A percentile compares a stretch with the other conserved stretches of the same genome.
Conservation (phyloP, 2,329 filamentous ascomycete species). For the Trichoderma simmonsii region DNA sequence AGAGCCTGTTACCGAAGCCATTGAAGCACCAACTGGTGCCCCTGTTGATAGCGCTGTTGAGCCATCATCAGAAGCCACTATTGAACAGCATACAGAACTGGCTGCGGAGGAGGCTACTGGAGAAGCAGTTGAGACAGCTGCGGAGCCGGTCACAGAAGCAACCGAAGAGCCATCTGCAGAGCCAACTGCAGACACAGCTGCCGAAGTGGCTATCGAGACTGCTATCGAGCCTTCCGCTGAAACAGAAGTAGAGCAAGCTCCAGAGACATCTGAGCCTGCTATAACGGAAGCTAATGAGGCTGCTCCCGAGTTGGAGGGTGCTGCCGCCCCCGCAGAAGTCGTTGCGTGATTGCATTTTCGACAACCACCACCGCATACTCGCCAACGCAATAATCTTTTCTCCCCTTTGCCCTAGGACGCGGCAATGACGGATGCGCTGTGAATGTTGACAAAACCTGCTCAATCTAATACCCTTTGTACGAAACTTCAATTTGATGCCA, state of each 20-base stretch:
- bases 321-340: constrained; percentile 9
- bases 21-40: neutral
- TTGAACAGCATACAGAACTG: neutral
- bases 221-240: neutral
- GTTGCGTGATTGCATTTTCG: neutral
- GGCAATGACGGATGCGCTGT: neutral
- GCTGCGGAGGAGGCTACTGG: neutral
- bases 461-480: constrained; percentile 31
- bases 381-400: neutral
- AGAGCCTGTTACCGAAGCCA: constrained; percentile 21
- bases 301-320: neutral
- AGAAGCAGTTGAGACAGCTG: neutral
- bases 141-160: neutral
- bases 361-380: neutral
- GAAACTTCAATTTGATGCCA: constrained; percentile 18
- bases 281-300: neutral
- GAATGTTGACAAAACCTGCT: constrained; percentile 22
- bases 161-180: neutral
- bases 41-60: neutral
- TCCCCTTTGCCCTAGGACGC: neutral
- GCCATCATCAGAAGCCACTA: neutral
- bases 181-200: neutral
- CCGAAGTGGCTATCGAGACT: neutral
- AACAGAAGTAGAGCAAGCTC: neutral
- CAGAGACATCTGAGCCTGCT: neutral